Evolutionary conservation across 2,329 filamentous ascomycete species (phyloP), one percentile per base, ranked within the genome.

Genomic region (Orbilia brochopaga): DNA sequence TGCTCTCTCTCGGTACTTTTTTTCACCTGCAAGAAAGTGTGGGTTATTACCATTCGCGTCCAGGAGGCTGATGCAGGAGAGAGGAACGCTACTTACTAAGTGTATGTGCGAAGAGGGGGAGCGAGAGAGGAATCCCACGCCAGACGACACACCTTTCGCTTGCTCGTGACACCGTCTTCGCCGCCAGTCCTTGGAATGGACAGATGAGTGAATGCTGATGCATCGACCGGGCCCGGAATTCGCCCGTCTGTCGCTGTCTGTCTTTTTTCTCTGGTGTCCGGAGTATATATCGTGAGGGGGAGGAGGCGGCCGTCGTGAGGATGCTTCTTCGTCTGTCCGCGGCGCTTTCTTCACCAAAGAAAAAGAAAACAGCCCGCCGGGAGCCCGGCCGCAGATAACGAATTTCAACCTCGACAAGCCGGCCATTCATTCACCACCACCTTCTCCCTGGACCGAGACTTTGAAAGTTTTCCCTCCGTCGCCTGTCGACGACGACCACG

Each of bases 291-390:
- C 27, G n/a, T n/a, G 27, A 32, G 27, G 3, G 27, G 11, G 19
- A 19, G 44, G 21, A 57, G 42, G n/a, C 24, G 42, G 55, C 58
- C 53, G 52, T 48, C 51, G 51, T 56, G 42, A 61, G 53, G 42
- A 69, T 62, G 65, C 19, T 55, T 57, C 56, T 21, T 53, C 19
- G n/a, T 23, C 54, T 53, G 19, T 50, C 35, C 42, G 44, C 37
- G 21, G 30, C 30, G 46, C 24, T 42, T 54, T 19, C 32, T 15
- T 11, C 53, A 40, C 35, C 30, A 52, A 46, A 56, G 56, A 53
- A 58, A 53, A 69, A 58, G 57, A 57, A 63, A 23, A 46, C 48
- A 30, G 66, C 46, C 65, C 65, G 53, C 8, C 58, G 44, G 55
- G 58, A 62, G 53, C 53, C 23, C 65, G 65, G 65, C 50, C 13